Evolutionary conservation across 1,139 yeast genomes (phyloP), one percentile per base, ranked within the genome.

Genomic region (Meyerozyma athensensis): DNA sequence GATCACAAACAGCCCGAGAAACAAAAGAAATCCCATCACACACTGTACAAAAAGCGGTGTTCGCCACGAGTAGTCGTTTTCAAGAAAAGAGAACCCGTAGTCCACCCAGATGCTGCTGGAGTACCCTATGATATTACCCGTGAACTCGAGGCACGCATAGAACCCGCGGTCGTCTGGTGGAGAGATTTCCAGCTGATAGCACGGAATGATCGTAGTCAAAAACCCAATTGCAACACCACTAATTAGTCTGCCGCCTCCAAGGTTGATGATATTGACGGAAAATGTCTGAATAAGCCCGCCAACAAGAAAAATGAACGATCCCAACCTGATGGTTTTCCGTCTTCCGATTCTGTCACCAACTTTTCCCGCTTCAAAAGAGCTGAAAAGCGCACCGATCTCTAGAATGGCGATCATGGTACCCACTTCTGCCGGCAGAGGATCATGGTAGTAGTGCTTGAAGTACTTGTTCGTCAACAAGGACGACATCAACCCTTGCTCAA

Each of bases 121-220:
- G 58, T 89, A 90, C 5, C 97, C 97, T 30, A 86, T 61, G 43
- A 89, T 82, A 56, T 89, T 89, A 4, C 96, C 96, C 0, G 97
- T 86, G 59, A 89, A 90, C 61, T 90, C 96, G 34, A 89, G 80
- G 53, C 96, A 87, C 0, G 96, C 96, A 40, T 86, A 74, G 52
- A 83, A 78, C 1, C 97, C 97, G 43, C 97, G 72, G 48, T 83
- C 86, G 45, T 84, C 83, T 1, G 96, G 89, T 12, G 95, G 95
- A 28, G 94, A 81, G 42, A 90, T 86, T 57, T 90, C 97, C 5
- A 87, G 77, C 62, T 89, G 96, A 59, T 87, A 90, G 36, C 92
- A 86, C 0, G 97, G 97, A n/a, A 92, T 94, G 38, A 89, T 86
- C 5, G 96, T 86, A n/a, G 95, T 83, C 39, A 90, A 69, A 53